phyloP scores from a whole-genome alignment of 306 rosid species.

The Begonia loranthoides region DNA sequence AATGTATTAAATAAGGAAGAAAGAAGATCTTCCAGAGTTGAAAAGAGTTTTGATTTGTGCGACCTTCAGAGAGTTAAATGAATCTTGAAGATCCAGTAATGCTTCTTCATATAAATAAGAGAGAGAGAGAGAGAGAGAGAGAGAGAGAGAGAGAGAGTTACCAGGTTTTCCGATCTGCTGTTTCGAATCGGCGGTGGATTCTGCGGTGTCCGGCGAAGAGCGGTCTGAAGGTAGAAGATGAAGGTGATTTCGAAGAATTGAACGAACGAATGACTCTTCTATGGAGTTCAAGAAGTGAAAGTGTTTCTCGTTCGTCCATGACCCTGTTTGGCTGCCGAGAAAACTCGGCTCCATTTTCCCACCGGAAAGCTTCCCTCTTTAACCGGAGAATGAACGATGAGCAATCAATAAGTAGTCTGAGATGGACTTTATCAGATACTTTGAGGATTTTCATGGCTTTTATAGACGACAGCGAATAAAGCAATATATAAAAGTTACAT shows the following conservation, averaged over 20 bases:
- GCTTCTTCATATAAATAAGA: background rate
- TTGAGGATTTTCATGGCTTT: slow-evolving; percentile 1
- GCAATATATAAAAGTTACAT: background rate
- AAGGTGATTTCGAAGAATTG: slow-evolving; percentile 30
- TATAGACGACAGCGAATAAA: background rate
- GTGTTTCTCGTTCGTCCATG: slow-evolving; percentile 86
- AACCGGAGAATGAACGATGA: background rate
- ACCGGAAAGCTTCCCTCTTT: background rate
- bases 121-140: background rate
- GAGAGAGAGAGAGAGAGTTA: slow-evolving; percentile 3
- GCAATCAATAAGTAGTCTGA: background rate
- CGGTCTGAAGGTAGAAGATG: slow-evolving; percentile 20
- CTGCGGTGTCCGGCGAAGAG: slow-evolving; percentile 56
- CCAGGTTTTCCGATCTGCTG: slow-evolving; percentile 25
- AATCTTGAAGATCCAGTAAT: too few relatives aligned
- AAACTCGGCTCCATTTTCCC: slow-evolving; percentile 9
- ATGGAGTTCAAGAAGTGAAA: slow-evolving; percentile 43
- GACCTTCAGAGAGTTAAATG: too few relatives aligned
- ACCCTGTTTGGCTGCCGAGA: slow-evolving; percentile 4
- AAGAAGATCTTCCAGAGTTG: too few relatives aligned
- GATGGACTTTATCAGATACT: background rate
- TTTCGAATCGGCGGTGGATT: slow-evolving; percentile 53
- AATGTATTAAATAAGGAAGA: too few relatives aligned
- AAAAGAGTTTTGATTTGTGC: too few relatives aligned
- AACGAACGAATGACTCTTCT: slow-evolving; percentile 72